Base-by-base conservation (phyloP, 192 early-diverging fungal genomes). In the Chytriomyces hyalinus region DNA sequence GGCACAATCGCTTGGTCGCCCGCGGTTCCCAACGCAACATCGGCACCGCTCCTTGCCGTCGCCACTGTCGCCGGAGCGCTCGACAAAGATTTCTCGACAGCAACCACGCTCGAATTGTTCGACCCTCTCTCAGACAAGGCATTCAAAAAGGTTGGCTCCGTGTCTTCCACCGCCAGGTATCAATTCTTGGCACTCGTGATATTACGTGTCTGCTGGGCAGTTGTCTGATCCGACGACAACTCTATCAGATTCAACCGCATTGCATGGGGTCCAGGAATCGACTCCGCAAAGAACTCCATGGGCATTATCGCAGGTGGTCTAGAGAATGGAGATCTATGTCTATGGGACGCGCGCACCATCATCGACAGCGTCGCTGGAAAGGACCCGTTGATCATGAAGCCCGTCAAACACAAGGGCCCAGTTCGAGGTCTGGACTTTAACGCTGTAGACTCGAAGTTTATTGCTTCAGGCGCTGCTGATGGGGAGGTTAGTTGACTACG, bases 61-160 rank as follows among this genome's bases (percentile, higher is more conserved):
- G 97, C 96, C 65, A 97, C 97, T 10, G 95, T 95, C 22, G 94
- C 97, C 4, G 97, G 97, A 5, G 97, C 97, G 24, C 88, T 99
- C 68, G 97, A 99, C 85, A 95, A 95, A 49, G 92, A 93, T 15
- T 99, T 99, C 80, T 94, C 91, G 65, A 95, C 94, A 76, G 88
- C 90, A 17, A 91, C 96, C 6, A 90, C 92, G 80, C 88, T 99
- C 49, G 97, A 98, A 82, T 83, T 99, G 57, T 96, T 95, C 81
- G 86, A 90, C 67, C 88, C 97, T 43, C 76, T 86, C 64, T 47
- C 78, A 9, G 51, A 60, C 13, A 57, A 57, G 53, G 48, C 72
- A n/a, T 61, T 80, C 46, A 76, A 85, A 65, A 80, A 84, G 68
- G 76, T 89, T 5, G 92, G 88, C 75, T 81, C 81, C 24, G 84